Base-by-base conservation (phyloP, 305 asterid species). In the Solanum chacoense region DNA sequence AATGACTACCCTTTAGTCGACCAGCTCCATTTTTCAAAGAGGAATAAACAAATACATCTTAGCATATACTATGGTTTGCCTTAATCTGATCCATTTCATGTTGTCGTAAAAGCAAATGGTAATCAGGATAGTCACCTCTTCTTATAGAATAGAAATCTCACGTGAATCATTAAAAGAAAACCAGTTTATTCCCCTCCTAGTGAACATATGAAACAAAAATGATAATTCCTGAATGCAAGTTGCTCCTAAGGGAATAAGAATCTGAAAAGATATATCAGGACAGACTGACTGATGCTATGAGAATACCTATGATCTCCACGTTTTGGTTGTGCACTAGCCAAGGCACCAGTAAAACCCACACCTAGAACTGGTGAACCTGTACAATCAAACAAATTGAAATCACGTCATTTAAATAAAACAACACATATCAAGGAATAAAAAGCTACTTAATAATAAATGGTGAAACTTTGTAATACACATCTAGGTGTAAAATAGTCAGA, bases 331-430 rank as follows among this genome's bases (percentile, higher is more conserved):
- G 94, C 38, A 91, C 97, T 94, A 88, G 94, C 94, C 88, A 96
- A 92, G 91, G 99, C 92, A 90, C 99, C 98, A 76, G 95, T 91
- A 93, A 96, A 96, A 88, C 98, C 99, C 89, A 97, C 94, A 67
- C 99, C 99, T 87, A 96, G 92, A 89, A 92, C 98, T 74, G 97
- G 94, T 91, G 87, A 92, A 89, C 98, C 98, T 97, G 92, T 42
- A 76, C 20, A 36, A 88, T 11, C 40, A 83, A 65, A 31, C 12
- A 63, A 76, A 88, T 29, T 85, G 85, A 89, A 90, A 16, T 72
- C 85, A 76, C 50, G 84, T 74, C 76, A 36, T 84, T 88, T 74
- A 83, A 78, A 38, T 4, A 59, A 80, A 50, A 87, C 40, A 37
- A 31, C 67, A 55, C 24, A 55, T 65, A 88, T 38, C 81, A 69